A percentile compares a stretch with the other conserved stretches of the same genome.
Evolutionary conservation across 305 asterid genomes (phyloP).

Genomic region (Solanum hybrid): DNA sequence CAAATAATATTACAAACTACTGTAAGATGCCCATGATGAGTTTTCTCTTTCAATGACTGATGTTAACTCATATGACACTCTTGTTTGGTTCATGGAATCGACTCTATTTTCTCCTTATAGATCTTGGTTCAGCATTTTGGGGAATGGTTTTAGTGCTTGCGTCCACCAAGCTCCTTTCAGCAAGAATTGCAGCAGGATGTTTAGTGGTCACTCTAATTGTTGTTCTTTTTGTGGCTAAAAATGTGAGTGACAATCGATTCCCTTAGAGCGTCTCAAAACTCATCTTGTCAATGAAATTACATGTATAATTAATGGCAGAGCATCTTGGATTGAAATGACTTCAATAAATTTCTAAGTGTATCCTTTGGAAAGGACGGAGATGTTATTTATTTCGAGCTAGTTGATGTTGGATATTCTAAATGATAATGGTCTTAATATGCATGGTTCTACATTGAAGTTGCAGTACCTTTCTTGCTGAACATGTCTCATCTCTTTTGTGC

Average conservation of each 20-base stretch:
- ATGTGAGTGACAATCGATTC: conserved; percentile 36
- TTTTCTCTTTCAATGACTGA: neutral
- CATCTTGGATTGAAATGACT: neutral
- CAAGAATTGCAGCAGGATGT: conserved; percentile 90
- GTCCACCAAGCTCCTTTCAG: conserved; percentile 69
- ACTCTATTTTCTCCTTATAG: conserved; percentile 22
- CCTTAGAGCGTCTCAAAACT: neutral
- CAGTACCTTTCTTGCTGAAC: conserved; percentile 13
- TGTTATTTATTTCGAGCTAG: neutral
- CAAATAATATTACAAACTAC: neutral
- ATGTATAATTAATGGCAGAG: neutral
- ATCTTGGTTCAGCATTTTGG: conserved; percentile 98
- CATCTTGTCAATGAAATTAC: neutral
- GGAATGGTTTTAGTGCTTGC: conserved; percentile 95
- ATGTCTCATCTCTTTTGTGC: conserved; percentile 21
- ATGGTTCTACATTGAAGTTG: neutral
- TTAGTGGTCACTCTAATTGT: conserved; percentile 58
- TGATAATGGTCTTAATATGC: neutral
- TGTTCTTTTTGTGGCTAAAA: conserved; percentile 80
- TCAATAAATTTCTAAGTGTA: neutral
- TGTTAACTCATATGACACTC: neutral
- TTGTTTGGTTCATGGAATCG: neutral
- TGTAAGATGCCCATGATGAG: neutral
- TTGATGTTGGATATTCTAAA: neutral
- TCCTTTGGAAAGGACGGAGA: neutral